Evolutionary conservation across 768 basidiomycete genomes (phyloP).

Genomic region (Pulveroboletus sp.): DNA sequence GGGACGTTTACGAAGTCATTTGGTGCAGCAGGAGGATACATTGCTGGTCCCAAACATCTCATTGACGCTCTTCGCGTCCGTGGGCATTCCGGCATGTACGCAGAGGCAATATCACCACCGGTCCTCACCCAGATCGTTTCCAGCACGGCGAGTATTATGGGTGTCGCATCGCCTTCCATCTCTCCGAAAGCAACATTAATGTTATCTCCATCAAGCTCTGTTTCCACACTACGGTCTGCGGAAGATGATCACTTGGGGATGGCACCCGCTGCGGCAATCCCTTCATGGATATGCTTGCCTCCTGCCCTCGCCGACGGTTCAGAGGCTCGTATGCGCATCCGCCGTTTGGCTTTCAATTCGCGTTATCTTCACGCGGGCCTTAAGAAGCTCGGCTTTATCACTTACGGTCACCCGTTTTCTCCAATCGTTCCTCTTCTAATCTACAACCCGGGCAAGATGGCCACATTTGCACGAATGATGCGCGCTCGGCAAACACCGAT

Average conservation of each 20-base stretch:
- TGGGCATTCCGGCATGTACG: constrained; percentile 79
- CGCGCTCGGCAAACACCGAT: constrained; percentile 68
- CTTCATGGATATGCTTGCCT: constrained; percentile 76
- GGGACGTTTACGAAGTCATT: constrained; percentile 98
- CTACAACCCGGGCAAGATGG: constrained; percentile 94
- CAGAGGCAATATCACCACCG: constrained; percentile 86
- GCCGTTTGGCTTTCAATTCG: constrained; percentile 91
- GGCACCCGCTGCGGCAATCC: constrained; percentile 59
- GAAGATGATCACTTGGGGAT: constrained; percentile 66
- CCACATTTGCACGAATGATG: constrained; percentile 88
- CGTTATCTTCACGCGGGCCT: constrained; percentile 87
- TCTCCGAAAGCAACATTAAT: constrained; percentile 23
- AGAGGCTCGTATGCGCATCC: constrained; percentile 79
- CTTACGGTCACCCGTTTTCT: constrained; percentile 85
- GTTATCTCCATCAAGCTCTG: constrained; percentile 30
- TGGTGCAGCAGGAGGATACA: constrained; percentile 92
- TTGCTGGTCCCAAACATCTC: constrained; percentile 76
- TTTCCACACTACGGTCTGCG: constrained; percentile 24
- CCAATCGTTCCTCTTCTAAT: constrained; percentile 91
- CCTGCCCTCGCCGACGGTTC: constrained; percentile 68
- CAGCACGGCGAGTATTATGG: constrained; percentile 97
- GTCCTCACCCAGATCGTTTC: constrained; percentile 89
- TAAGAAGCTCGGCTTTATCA: constrained; percentile 92
- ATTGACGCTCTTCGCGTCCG: constrained; percentile 79
- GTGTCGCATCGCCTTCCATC: constrained; percentile 44